Evolutionary conservation across 345 rosid genomes (phyloP).

Genomic region (Fremontodendron californicum): DNA sequence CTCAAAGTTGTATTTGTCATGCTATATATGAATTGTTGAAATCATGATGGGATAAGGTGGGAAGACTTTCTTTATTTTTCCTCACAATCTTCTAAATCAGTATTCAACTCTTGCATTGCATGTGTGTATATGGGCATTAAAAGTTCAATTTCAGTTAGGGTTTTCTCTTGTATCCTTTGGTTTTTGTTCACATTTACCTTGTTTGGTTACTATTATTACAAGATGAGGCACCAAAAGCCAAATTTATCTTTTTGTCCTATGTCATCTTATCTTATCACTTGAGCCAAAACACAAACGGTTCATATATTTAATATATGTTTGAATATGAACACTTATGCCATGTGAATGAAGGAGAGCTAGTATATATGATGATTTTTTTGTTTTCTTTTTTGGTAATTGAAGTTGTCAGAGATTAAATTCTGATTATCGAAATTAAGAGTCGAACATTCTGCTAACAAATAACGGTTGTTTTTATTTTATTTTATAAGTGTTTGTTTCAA

Average conservation of each 20-base stretch:
- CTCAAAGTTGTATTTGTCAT: neutral
- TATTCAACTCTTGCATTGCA: neutral
- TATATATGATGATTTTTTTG: too few species aligned
- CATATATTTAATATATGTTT: neutral
- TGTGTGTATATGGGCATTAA: neutral
- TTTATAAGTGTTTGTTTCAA: too few species aligned
- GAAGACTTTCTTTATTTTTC: neutral
- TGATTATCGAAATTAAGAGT: too few species aligned
- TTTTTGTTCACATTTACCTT: neutral
- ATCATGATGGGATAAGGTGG: neutral
- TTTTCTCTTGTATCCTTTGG: neutral
- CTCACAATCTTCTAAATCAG: conserved; percentile 3
- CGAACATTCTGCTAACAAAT: too few species aligned
- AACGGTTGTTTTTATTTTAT: too few species aligned
- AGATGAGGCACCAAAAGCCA: neutral
- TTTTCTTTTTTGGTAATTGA: too few species aligned
- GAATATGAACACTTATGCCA: too few species aligned
- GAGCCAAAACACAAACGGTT: neutral
- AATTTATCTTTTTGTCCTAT: neutral
- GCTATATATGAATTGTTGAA: neutral
- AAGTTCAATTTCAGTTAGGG: neutral
- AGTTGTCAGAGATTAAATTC: too few species aligned
- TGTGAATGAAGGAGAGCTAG: too few species aligned
- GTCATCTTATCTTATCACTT: neutral
- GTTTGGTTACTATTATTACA: neutral